Conservation (phyloP, 352 stramenopile species). For the Globisporangium echinulatum region DNA sequence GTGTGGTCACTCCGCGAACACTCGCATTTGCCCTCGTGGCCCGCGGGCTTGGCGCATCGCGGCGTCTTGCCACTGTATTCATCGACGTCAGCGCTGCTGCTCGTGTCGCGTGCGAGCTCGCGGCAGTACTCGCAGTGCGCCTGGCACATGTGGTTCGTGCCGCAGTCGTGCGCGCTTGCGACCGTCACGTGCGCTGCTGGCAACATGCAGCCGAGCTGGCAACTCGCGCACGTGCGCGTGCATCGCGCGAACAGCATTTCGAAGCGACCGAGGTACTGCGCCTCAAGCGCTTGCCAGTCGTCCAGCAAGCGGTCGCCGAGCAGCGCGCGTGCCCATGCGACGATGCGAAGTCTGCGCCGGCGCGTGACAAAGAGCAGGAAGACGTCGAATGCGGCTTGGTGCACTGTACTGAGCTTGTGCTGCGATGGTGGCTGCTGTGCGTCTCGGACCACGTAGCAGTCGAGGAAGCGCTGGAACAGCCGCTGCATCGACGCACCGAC, state of each 20-base stretch:
- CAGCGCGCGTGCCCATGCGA: constrained; percentile 29
- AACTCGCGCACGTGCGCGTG: constrained; percentile 40
- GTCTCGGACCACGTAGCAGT: background rate
- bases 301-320: constrained; percentile 33
- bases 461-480: constrained; percentile 29
- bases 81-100: constrained; percentile 6
- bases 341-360: constrained; percentile 42
- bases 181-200: constrained; percentile 23
- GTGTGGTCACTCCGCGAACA: constrained; percentile 62
- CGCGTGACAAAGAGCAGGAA: constrained; percentile 55
- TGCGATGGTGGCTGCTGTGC: constrained; percentile 9
- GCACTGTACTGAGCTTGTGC: constrained; percentile 16
- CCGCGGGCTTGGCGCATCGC: constrained; percentile 40
- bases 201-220: constrained; percentile 66
- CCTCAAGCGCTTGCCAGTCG: constrained; percentile 42
- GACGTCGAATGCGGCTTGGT: constrained; percentile 41
- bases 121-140: constrained; percentile 46
- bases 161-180: constrained; percentile 37
- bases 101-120: background rate
- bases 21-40: constrained; percentile 64
- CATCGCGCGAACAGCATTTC: constrained; percentile 53
- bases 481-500: constrained; percentile 22
- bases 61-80: constrained; percentile 18
- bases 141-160: constrained; percentile 38
- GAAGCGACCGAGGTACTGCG: constrained; percentile 38